Percentiles rank a stretch among this genome's conserved stretches.
Evolutionary conservation across 805 yeast species (phyloP).

Genomic region (Schizosaccharomyces octosporus): DNA sequence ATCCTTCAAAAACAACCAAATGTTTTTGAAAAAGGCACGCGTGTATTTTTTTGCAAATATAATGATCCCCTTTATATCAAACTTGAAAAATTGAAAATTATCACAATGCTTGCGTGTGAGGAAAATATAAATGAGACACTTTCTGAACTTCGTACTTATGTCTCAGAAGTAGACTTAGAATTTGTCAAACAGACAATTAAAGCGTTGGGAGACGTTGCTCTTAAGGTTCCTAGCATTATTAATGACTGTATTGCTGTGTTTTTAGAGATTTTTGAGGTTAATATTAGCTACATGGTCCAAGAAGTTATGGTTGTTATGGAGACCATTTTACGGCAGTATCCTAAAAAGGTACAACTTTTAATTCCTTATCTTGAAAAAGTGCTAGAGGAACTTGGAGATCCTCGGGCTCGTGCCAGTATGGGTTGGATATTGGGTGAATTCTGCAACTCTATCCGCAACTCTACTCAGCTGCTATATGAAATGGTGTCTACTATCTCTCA

Average conservation of each 20-base stretch:
- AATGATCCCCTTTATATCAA: constrained; percentile 75
- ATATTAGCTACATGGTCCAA: constrained; percentile 50
- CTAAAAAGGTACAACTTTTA: constrained; percentile 26
- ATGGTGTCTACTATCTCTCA: constrained; percentile 26
- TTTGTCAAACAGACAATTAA: constrained; percentile 73
- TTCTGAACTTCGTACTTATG: constrained; percentile 60
- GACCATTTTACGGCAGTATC: constrained; percentile 55
- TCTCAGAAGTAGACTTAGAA: constrained; percentile 61
- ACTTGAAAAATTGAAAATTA: constrained; percentile 71
- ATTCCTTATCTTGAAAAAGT: constrained; percentile 20
- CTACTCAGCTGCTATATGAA: constrained; percentile 19
- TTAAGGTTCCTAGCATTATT: constrained; percentile 42
- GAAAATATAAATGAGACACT: constrained; percentile 35
- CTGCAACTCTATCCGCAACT: constrained; percentile 23
- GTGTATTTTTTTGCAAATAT: constrained; percentile 55
- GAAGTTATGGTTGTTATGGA: constrained; percentile 56
- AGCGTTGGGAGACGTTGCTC: constrained; percentile 73
- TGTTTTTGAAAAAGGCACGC: constrained; percentile 38
- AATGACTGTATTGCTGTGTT: constrained; percentile 38
- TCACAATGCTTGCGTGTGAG: constrained; percentile 51
- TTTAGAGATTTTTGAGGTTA: constrained; percentile 33
- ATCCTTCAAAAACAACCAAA: constrained; percentile 41
- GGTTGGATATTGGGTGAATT: constrained; percentile 70
- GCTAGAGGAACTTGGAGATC: constrained; percentile 36
- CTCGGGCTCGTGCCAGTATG: constrained; percentile 54